Evolutionary conservation across 345 rosid species (phyloP), one percentile per base, ranked within the genome.

Genomic region (Gossypium sturtianum): DNA sequence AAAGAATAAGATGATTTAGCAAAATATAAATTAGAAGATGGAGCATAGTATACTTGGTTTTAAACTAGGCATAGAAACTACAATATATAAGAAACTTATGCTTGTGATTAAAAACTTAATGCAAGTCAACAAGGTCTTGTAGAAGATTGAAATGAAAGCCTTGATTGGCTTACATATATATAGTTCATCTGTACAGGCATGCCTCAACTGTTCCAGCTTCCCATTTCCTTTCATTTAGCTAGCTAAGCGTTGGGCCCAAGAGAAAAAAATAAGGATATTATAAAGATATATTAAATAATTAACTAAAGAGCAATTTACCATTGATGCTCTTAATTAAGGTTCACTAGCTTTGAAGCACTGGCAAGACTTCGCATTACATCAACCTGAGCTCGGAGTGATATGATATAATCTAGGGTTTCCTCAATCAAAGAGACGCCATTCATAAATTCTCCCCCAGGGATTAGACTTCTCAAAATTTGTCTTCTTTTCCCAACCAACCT

Each of bases 351-450:
- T 58, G 73, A 59, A 12, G 79, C 80, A 41, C 63, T 66, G 57
- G 87, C 90, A 27, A 90, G 75, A 49, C 77, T 76, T 68, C 86
- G 80, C 97, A 93, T 93, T 58, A 84, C 92, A 81, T 87, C 95
- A 62, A 93, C 93, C 76, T 91, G 97, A 67, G 89, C 90, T 77
- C 74, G 89, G 71, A 93, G 93, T 66, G 87, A 87, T 20, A 87
- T 53, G 16, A 91, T 84, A 78, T 93, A 93, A 71, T 91, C 98
- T 81, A 93, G 88, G 86, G 96, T 87, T 85, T 93, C 98, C 84
- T 79, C 81, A 72, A 93, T 83, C 83, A 93, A 82, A 65, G 84
- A 82, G 17, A 79, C 70, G 27, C 84, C 85, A 74, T 89, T 87
- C 80, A 90, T 84, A 41, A 82, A 81, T 61, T 87, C 86, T 5